These are phyloP conservation scores for Cladophialophora carrionii DNA, from an alignment of 2,329 filamentous ascomycete species.

Conservation along the genomic window DNA sequence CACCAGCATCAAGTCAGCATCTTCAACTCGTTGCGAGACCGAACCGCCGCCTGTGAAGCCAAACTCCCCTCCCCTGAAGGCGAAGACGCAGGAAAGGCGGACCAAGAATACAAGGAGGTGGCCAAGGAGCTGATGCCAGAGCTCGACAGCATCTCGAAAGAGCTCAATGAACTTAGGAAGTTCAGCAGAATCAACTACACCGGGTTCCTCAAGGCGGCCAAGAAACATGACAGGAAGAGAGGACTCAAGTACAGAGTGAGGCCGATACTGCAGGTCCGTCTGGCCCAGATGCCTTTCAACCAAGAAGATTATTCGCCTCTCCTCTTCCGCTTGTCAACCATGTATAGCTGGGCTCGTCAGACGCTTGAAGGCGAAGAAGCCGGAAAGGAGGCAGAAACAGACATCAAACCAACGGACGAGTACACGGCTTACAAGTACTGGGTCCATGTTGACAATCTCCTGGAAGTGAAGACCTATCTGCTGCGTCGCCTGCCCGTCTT, in stretches of 20 bases:
- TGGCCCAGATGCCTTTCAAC: conserved; percentile 91
- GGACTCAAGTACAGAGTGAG: conserved; percentile 84
- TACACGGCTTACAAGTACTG: conserved; percentile 94
- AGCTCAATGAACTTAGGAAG: conserved; percentile 90
- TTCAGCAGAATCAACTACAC: conserved; percentile 98
- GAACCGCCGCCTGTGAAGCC: conserved; percentile 70
- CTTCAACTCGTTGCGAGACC: conserved; percentile 78
- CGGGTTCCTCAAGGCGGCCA: conserved; percentile 95
- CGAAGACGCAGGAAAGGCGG: conserved; percentile 43
- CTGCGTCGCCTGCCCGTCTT: conserved; percentile 86
- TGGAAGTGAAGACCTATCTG: conserved; percentile 96
- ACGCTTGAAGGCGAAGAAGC: conserved; percentile 67
- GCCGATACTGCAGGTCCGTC: conserved; percentile 85
- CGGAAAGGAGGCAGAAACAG: conserved; percentile 51
- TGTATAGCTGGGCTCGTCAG: conserved; percentile 93
- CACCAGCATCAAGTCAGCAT: conserved; percentile 82
- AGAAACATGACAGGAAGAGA: conserved; percentile 97
- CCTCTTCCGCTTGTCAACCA: conserved; percentile 83
- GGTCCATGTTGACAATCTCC: conserved; percentile 92
- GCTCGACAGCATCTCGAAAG: conserved; percentile 83
- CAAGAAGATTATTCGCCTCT: conserved; percentile 91
- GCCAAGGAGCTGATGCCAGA: conserved; percentile 75
- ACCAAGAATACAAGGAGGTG: conserved; percentile 52
- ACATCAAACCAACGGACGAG: conserved; percentile 56
- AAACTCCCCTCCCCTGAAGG: conserved; percentile 60